Conservation (phyloP, 225 moss, liverwort and hornwort species). For the Pleurozium schreberi region DNA sequence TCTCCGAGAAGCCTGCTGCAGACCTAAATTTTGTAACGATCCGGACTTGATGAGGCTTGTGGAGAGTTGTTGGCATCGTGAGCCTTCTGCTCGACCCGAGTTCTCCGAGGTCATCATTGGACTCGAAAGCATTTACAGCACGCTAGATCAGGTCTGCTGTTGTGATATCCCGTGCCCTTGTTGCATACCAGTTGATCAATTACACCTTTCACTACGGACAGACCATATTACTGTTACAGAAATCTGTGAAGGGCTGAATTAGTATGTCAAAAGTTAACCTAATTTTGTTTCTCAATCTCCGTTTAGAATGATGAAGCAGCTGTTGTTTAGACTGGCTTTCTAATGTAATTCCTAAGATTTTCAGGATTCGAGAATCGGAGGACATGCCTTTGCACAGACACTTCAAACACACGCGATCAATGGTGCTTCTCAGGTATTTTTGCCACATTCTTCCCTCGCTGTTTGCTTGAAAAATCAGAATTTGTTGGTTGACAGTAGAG, state of each 20-base stretch:
- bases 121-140: not conserved
- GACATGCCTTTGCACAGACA: accelerated
- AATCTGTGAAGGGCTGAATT: not conserved
- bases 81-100: not conserved
- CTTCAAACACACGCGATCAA: not conserved
- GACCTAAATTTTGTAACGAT: not conserved
- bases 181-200: not conserved
- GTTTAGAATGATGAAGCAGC: not conserved
- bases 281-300: not conserved
- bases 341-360: not conserved
- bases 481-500: not conserved
- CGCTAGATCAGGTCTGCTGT: not conserved
- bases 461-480: not conserved
- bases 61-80: not conserved
- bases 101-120: not conserved
- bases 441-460: not conserved
- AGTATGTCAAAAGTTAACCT: not conserved
- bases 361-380: not conserved
- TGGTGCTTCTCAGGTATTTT: not conserved
- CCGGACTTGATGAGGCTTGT: not conserved
- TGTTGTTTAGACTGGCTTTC: not conserved
- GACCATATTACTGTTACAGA: not conserved
- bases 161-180: not conserved
- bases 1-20: not conserved
- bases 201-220: not conserved